Conservation (phyloP, 768 basidiomycete genomes). For the Podaxis sp. region DNA sequence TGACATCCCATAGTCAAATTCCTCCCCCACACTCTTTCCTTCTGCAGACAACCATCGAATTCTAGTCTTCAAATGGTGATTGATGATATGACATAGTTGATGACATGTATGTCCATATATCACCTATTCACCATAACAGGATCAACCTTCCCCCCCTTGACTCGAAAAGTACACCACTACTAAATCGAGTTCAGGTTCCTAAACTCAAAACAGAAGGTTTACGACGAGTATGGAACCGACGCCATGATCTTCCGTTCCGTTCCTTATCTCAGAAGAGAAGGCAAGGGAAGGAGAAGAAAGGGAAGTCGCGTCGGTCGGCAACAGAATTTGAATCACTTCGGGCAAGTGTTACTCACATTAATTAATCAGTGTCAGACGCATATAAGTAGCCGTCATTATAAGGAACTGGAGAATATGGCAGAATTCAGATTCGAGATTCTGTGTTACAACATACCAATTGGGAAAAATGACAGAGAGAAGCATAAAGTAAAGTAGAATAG, state of each 20-base stretch:
- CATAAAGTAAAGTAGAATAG: conserved; percentile 16
- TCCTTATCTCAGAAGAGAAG: conserved; percentile 13
- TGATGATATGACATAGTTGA: background rate
- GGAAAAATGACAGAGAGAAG: conserved; percentile 11
- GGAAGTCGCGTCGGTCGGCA: background rate
- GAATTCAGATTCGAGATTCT: background rate
- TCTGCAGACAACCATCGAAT: background rate
- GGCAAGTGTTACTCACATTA: conserved; percentile 14
- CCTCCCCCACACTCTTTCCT: background rate
- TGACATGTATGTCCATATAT: conserved; percentile 1
- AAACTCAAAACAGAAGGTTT: conserved; percentile 5
- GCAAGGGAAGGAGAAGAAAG: background rate
- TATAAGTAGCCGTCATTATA: background rate
- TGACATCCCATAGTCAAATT: background rate
- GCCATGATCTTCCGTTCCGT: conserved; percentile 9
- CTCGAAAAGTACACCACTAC: conserved; percentile 2
- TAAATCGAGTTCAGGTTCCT: conserved; percentile 10
- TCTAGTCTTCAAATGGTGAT: background rate
- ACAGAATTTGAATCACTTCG: conserved; percentile 1
- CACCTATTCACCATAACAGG: background rate
- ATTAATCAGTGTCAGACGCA: conserved; percentile 4
- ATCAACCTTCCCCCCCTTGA: background rate
- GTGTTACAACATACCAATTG: conserved; percentile 8
- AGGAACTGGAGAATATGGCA: background rate
- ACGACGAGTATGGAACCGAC: conserved; percentile 6